Evolutionary conservation across 345 rosid species (phyloP).

Genomic region (Arabis alpina): DNA sequence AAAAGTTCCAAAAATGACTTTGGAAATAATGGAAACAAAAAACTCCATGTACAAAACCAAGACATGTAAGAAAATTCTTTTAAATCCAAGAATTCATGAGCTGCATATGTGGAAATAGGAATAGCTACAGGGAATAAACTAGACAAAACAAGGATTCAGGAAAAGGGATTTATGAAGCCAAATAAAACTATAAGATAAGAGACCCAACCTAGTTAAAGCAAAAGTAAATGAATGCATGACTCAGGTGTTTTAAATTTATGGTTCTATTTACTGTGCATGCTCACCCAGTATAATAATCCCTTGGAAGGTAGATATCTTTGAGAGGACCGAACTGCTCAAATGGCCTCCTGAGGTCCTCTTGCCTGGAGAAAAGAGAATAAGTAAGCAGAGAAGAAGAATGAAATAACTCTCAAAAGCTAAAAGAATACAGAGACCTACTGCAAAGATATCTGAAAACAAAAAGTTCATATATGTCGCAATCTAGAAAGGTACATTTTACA

Average conservation of each 20-base stretch:
- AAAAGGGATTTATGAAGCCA: not conserved
- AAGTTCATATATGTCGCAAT: not conserved
- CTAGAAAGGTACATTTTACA: not conserved
- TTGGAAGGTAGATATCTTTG: constrained; percentile 89
- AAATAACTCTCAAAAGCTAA: not conserved
- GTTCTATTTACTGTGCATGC: constrained; percentile 30
- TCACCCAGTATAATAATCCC: constrained; percentile 92
- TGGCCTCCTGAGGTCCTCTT: constrained; percentile 80
- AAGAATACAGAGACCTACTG: not conserved
- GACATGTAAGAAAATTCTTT: not conserved
- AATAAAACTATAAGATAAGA: not conserved
- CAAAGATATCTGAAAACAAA: constrained; percentile 1
- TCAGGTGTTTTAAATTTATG: not conserved
- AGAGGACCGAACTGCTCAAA: constrained; percentile 87
- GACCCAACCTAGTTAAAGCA: not conserved
- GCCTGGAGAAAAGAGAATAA: constrained; percentile 53
- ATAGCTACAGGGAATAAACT: not conserved
- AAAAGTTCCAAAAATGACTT: not conserved
- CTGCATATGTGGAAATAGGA: constrained; percentile 1
- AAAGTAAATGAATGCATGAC: not conserved
- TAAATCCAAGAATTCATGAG: constrained; percentile 16
- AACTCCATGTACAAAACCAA: not conserved
- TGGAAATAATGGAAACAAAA: not conserved
- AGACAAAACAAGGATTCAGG: not conserved
- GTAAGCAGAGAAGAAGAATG: constrained; percentile 5